A percentile compares a stretch with the other conserved stretches of the same genome.
Conservation (phyloP, 306 rosid genomes). For the Comarum palustre region DNA sequence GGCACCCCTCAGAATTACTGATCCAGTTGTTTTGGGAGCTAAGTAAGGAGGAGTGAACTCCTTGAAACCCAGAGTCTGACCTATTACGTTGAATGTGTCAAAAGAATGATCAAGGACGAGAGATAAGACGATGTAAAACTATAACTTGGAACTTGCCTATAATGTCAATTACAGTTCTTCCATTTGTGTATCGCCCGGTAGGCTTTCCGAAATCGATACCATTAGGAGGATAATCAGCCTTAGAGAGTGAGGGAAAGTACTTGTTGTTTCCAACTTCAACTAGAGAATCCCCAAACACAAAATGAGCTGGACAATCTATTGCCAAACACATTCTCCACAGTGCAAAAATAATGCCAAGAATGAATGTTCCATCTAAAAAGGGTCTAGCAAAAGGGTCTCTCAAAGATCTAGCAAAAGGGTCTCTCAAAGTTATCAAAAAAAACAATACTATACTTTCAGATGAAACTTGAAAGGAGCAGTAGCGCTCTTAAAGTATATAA, state of each 20-base stretch:
- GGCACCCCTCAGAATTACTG: slow-evolving; percentile 50
- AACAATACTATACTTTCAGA: neutral
- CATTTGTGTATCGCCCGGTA: slow-evolving; percentile 71
- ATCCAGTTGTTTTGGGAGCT: slow-evolving; percentile 55
- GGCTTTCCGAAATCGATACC: slow-evolving; percentile 73
- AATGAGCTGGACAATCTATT: slow-evolving; percentile 39
- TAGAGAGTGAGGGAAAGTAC: slow-evolving; percentile 46
- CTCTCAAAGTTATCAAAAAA: neutral
- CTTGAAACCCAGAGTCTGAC: slow-evolving; percentile 49
- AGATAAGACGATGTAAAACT: too few species aligned
- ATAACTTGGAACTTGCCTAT: too few species aligned
- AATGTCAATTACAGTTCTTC: slow-evolving; percentile 62
- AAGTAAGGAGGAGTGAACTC: slow-evolving; percentile 57
- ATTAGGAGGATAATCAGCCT: slow-evolving; percentile 54
- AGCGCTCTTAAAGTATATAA: neutral
- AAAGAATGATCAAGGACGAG: neutral
- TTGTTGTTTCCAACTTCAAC: slow-evolving; percentile 74
- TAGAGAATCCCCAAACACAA: slow-evolving; percentile 75
- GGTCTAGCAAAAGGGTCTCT: slow-evolving; percentile 36
- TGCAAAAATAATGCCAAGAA: slow-evolving; percentile 11
- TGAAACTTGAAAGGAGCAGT: neutral
- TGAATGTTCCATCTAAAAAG: slow-evolving; percentile 22
- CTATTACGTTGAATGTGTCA: slow-evolving; percentile 27
- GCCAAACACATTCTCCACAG: slow-evolving; percentile 35
- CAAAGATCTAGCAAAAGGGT: neutral